phyloP scores from a whole-genome alignment of 75 land plant genomes.

The Cupressus sempervirens region DNA sequence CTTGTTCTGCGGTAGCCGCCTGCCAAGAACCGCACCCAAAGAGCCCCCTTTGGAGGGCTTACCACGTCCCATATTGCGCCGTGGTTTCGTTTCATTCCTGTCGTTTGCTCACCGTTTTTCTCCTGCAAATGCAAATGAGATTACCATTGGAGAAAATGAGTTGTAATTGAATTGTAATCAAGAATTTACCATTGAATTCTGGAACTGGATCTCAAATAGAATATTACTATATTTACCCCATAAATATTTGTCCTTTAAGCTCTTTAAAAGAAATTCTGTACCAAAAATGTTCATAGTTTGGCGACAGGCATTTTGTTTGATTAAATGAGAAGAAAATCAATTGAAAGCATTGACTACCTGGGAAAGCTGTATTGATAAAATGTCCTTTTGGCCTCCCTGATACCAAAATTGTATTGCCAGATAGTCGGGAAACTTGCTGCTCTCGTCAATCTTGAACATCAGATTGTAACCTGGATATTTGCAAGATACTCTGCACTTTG shows the following conservation, averaged over 20 bases:
- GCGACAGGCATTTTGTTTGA: no score
- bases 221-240: neutral
- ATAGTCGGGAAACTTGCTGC: conserved; percentile 41
- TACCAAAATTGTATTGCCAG: conserved; percentile 35
- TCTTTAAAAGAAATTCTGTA: no score
- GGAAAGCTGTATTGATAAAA: conserved; percentile 18
- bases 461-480: conserved; percentile 24
- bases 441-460: conserved; percentile 33
- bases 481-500: conserved; percentile 29
- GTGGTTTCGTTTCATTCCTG: conserved; percentile 40
- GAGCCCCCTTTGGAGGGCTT: conserved; percentile 38
- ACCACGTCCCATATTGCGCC: conserved; percentile 53
- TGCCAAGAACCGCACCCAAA: conserved; percentile 21
- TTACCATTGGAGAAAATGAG: neutral
- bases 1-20: conserved; percentile 26
- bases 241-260: no score
- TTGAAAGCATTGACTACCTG: conserved; percentile 13
- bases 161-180: neutral
- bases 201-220: neutral
- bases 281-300: no score
- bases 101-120: conserved; percentile 31
- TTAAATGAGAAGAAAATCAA: no score
- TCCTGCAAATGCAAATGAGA: neutral
- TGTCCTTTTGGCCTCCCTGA: conserved; percentile 28
- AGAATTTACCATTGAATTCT: neutral